Evolutionary conservation across 1,284 basidiomycete species (phyloP), one percentile per base, ranked within the genome.

Genomic region (Microbotryum silenes-acaulis): DNA sequence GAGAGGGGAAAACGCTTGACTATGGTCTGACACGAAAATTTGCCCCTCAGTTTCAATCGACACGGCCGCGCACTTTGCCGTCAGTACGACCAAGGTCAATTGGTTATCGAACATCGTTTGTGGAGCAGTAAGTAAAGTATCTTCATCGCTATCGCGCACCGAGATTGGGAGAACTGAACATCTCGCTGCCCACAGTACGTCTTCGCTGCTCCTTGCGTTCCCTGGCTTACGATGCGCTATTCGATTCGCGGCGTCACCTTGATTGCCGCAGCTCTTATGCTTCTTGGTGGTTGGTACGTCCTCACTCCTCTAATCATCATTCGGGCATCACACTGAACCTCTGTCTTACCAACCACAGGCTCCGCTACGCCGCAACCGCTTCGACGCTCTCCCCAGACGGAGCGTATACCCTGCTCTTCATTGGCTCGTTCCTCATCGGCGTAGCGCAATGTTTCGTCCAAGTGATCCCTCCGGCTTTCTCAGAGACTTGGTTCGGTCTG

Each of bases 61-160:
- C 6, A 56, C 54, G 9, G n/a, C 18, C 31, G 23, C 12, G 29
- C 27, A 48, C 20, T 56, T 56, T 48, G 29, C 9, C 18, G 48
- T 56, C 23, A 48, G 27, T 23, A 45, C 48, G 16, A 56, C 46
- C 6, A 16, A 23, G 27, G 54, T 56, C 46, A 56, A 56, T 23
- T 56, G 54, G 54, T 18, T 56, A 12, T 45, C 54, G 4, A 56
- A 56, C 31, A 56, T 56, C 37, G 54, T 21, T n/a, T 33, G 46
- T 56, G 49, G 49, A 29, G 29, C 29, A 9, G 21, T 42, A 12
- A 12, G 9, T 25, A 1, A 42, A 27, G 27, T 27, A 27, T 27
- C 27, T 27, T 27, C 27, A 27, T 27, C 27, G 27, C 27, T 27
- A 6, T 27, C 27, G 27, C 27, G 27, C 27, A 27, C 27, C 27